These are phyloP conservation scores for Phialocephala subalpina DNA, from an alignment of 2,329 filamentous ascomycete species.

Conservation along the genomic window DNA sequence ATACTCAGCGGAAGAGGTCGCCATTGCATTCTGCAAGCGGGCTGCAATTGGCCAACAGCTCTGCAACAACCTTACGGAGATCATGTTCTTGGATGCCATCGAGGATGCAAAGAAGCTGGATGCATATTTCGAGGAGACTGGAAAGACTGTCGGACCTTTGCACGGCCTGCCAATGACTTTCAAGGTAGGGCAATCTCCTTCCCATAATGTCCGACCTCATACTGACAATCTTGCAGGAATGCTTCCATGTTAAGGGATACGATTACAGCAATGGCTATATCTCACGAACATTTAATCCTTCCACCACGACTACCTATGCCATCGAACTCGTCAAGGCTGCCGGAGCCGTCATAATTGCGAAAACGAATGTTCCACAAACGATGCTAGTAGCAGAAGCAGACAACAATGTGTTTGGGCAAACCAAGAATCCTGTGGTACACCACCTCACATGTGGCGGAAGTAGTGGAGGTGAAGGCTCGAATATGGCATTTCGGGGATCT, in stretches of 20 bases:
- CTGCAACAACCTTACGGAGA: conserved; percentile 51
- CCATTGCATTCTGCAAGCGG: conserved; percentile 54
- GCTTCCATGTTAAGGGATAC: conserved; percentile 79
- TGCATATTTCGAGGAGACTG: conserved; percentile 46
- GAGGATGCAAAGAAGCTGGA: conserved; percentile 53
- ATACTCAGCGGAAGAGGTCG: conserved; percentile 45
- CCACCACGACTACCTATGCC: conserved; percentile 59
- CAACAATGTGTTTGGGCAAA: conserved; percentile 26
- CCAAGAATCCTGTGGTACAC: conserved; percentile 61
- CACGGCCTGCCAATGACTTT: conserved; percentile 27
- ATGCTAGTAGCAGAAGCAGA: conserved; percentile 39
- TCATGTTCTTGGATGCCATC: conserved; percentile 50
- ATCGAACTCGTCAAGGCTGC: conserved; percentile 73
- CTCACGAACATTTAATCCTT: conserved; percentile 70
- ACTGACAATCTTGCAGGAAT: conserved; percentile 58
- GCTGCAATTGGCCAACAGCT: conserved; percentile 56
- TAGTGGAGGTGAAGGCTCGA: conserved; percentile 72
- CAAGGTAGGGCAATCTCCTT: neutral
- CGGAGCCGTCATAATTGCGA: conserved; percentile 86
- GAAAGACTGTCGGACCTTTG: conserved; percentile 38
- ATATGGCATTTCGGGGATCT: conserved; percentile 76
- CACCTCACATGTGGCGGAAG: conserved; percentile 88
- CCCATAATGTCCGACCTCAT: conserved; percentile 30
- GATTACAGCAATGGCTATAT: conserved; percentile 85
- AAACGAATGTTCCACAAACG: conserved; percentile 85